Evolutionary conservation across 129 eudicot species (phyloP).

Genomic region (Dittrichia graveolens): DNA sequence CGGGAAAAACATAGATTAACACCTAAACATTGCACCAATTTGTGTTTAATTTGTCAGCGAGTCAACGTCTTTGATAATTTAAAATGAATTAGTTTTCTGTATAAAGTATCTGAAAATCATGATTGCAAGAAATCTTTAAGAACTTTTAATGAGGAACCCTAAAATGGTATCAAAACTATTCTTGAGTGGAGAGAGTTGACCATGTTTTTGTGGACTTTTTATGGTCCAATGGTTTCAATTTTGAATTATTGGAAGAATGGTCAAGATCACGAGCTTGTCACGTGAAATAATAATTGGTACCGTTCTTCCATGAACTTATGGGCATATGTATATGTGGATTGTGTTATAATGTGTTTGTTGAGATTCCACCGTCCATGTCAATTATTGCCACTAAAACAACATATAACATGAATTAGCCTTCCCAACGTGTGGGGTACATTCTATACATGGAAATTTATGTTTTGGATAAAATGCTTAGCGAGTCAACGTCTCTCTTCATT

Average conservation of each 20-base stretch:
- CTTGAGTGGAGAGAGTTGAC: constrained; percentile 37
- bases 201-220: constrained; percentile 19
- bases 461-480: constrained; percentile 20
- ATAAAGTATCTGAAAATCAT: constrained; percentile 7
- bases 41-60: too few species aligned
- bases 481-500: constrained; percentile 3
- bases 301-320: constrained; percentile 20
- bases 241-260: constrained; percentile 30
- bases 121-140: background rate
- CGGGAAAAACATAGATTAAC: too few species aligned
- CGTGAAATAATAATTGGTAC: constrained; percentile 8
- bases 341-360: constrained; percentile 23
- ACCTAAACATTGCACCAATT: too few species aligned
- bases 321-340: constrained; percentile 35
- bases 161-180: constrained; percentile 30
- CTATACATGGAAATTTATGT: background rate
- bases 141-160: constrained; percentile 40
- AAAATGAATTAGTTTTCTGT: too few species aligned
- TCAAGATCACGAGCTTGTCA: constrained; percentile 31
- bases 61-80: too few species aligned
- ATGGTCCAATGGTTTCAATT: constrained; percentile 15
- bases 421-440: constrained; percentile 20
- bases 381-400: constrained; percentile 39
- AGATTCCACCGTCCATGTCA: constrained; percentile 36
- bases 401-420: constrained; percentile 26